These are phyloP conservation scores for Thalassiosira mediterranea DNA, from an alignment of 352 stramenopile genomes.

Conservation along the genomic window DNA sequence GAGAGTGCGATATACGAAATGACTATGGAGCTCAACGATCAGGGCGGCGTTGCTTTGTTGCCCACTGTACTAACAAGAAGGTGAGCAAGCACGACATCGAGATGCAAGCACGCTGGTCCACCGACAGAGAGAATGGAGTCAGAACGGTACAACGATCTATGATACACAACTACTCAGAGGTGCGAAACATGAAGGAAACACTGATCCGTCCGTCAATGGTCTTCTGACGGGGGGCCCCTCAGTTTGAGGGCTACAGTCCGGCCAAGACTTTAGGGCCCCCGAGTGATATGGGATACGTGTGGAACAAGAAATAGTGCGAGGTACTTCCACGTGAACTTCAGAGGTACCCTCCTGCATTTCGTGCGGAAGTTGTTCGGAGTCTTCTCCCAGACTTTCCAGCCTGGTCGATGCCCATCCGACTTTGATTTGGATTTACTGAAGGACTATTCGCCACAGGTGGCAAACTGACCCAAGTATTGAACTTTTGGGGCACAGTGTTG, in stretches of 20 bases:
- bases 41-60: slow-evolving; percentile 6
- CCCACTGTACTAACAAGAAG: slow-evolving; percentile 3
- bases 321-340: neutral
- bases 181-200: slow-evolving; percentile 19
- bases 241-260: neutral
- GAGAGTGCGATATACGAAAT: slow-evolving; percentile 4
- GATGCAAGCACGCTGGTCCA: neutral
- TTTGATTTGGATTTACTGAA: neutral
- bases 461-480: neutral
- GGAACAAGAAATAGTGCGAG: neutral
- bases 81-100: neutral
- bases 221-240: neutral
- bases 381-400: neutral
- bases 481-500: neutral
- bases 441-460: neutral
- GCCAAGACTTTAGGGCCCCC: neutral
- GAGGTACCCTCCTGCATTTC: neutral
- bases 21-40: slow-evolving; percentile 22
- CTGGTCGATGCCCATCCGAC: neutral
- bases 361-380: neutral
- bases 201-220: neutral
- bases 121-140: slow-evolving; percentile 5
- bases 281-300: neutral
- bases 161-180: slow-evolving; percentile 17
- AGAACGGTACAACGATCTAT: neutral